phyloP scores from a whole-genome alignment of 805 yeast genomes.

The Kluyveromyces lactis region DNA sequence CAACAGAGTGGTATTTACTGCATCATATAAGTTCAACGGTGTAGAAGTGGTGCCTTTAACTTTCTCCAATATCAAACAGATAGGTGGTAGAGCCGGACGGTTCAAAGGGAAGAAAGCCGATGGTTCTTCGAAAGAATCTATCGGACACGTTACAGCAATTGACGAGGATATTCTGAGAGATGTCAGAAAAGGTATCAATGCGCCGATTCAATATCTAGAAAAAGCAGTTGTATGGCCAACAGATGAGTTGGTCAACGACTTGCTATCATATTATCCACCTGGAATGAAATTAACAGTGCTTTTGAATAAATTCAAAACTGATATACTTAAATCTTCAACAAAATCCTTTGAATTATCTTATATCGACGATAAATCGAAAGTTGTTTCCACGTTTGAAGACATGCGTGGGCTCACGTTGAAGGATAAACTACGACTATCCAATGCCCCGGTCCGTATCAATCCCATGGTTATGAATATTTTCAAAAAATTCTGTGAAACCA shows the following conservation, averaged over 20 bases:
- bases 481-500: conserved; percentile 40
- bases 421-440: conserved; percentile 49
- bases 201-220: conserved; percentile 42
- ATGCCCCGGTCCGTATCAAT: conserved; percentile 50
- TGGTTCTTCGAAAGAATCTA: conserved; percentile 17
- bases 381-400: conserved; percentile 38
- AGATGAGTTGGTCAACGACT: conserved; percentile 55
- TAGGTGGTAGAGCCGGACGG: conserved; percentile 95
- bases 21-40: conserved; percentile 67
- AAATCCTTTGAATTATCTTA: conserved; percentile 22
- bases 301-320: conserved; percentile 37
- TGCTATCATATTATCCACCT: conserved; percentile 52
- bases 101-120: conserved; percentile 36
- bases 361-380: conserved; percentile 28
- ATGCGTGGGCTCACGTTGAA: conserved; percentile 38
- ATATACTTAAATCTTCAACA: conserved; percentile 14
- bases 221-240: conserved; percentile 80
- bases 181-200: conserved; percentile 40
- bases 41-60: conserved; percentile 37
- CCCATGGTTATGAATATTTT: conserved; percentile 36
- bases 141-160: conserved; percentile 51
- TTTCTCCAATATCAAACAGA: conserved; percentile 72
- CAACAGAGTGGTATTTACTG: conserved; percentile 67
- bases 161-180: conserved; percentile 34
- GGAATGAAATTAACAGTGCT: conserved; percentile 39